Conservation (phyloP, 208 protist genomes). For the Crithidia brevicula region DNA sequence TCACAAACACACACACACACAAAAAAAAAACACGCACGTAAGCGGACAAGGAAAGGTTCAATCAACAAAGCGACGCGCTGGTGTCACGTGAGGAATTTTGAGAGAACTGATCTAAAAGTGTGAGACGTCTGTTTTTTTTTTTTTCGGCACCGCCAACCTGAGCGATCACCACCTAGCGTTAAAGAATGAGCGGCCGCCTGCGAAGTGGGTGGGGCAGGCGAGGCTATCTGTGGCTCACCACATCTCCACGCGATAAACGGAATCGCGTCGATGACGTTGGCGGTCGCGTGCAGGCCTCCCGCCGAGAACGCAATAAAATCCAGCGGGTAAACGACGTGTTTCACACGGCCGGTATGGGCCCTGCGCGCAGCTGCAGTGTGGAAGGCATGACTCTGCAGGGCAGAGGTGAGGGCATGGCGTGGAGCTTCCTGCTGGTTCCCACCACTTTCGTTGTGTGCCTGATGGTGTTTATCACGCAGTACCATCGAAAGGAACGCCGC, state of each 20-base stretch:
- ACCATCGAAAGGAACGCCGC: neutral
- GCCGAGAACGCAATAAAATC: conserved; percentile 22
- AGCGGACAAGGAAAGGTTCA: neutral
- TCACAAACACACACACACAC: neutral
- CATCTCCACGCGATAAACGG: conserved; percentile 23
- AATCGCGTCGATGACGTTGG: conserved; percentile 39
- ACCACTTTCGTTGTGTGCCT: conserved; percentile 1
- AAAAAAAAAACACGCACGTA: neutral
- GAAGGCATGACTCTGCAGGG: conserved; percentile 40
- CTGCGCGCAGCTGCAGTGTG: neutral
- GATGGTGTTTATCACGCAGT: conserved; percentile 1
- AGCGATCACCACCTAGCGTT: too few relatives aligned
- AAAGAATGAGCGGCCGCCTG: neutral
- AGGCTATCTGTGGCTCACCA: conserved; percentile 41
- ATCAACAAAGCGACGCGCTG: neutral
- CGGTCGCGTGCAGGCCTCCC: conserved; percentile 20
- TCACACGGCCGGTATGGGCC: conserved; percentile 31
- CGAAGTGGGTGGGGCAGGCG: conserved; percentile 7
- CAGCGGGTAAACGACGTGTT: conserved; percentile 44
- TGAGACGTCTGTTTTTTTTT: too few relatives aligned
- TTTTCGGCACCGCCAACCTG: too few relatives aligned
- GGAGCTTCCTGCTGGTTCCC: conserved; percentile 49
- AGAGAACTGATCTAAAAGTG: too few relatives aligned
- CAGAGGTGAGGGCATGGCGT: conserved; percentile 33
- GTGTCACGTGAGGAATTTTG: too few relatives aligned